These are phyloP conservation scores for Epithele typhae DNA, from an alignment of 768 basidiomycete species.

Conservation along the genomic window DNA sequence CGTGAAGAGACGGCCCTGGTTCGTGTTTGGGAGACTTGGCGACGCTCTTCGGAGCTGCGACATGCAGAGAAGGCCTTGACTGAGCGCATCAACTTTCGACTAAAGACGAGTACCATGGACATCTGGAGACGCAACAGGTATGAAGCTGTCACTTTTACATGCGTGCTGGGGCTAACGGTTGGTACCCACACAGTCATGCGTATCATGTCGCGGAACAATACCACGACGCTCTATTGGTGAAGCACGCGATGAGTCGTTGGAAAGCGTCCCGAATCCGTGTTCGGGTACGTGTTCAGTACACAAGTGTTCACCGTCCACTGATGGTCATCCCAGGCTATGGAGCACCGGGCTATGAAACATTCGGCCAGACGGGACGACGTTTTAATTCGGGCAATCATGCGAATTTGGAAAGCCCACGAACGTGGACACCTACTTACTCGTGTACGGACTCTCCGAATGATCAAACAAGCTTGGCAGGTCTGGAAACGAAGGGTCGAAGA, in stretches of 20 bases:
- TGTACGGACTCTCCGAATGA: slow-evolving; percentile 41
- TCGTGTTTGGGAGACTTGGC: slow-evolving; percentile 58
- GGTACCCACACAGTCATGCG: slow-evolving; percentile 35
- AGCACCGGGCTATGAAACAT: slow-evolving; percentile 54
- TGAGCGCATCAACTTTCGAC: slow-evolving; percentile 42
- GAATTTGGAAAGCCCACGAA: slow-evolving; percentile 68
- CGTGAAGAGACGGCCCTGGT: slow-evolving; percentile 34
- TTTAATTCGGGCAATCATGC: slow-evolving; percentile 51
- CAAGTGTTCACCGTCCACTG: slow-evolving; percentile 3
- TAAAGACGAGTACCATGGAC: slow-evolving; percentile 44
- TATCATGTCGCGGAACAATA: slow-evolving; percentile 40
- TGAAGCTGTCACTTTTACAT: slow-evolving; percentile 23
- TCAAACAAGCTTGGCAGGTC: slow-evolving; percentile 41
- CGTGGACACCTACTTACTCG: slow-evolving; percentile 54
- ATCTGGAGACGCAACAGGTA: slow-evolving; percentile 58
- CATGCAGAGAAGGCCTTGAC: slow-evolving; percentile 41
- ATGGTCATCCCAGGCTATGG: slow-evolving; percentile 39
- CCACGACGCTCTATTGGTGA: slow-evolving; percentile 40
- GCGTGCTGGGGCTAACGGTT: not conserved
- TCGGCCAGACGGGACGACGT: slow-evolving; percentile 52
- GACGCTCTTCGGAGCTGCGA: slow-evolving; percentile 37
- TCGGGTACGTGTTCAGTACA: slow-evolving; percentile 35
- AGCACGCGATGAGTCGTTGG: slow-evolving; percentile 49
- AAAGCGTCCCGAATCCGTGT: slow-evolving; percentile 45
- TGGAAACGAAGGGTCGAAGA: slow-evolving; percentile 47